phyloP scores from a whole-genome alignment of 148 eudicot genomes.

The Euryodendron excelsum region DNA sequence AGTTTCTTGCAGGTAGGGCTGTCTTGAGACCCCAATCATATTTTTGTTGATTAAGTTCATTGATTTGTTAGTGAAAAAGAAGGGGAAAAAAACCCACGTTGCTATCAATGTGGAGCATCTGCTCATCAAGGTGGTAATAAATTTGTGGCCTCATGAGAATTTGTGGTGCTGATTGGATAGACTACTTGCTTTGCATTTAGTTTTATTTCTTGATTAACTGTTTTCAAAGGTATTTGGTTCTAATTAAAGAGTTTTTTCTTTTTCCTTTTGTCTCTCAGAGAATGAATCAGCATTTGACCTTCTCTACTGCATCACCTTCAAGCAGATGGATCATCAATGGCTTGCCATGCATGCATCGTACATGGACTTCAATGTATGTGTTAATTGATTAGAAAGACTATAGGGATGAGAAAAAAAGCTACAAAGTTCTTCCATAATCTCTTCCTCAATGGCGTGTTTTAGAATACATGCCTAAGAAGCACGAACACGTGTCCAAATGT shows the following conservation, averaged over 20 bases:
- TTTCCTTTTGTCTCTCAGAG: slow-evolving; percentile 41
- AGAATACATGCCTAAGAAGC: background rate
- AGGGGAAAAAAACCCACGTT: background rate
- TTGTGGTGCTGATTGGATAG: background rate
- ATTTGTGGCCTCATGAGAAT: background rate
- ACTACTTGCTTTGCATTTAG: background rate
- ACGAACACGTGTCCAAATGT: too few relatives aligned
- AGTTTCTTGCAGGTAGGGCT: slow-evolving; percentile 71
- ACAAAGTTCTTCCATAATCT: background rate
- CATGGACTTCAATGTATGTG: slow-evolving; percentile 97
- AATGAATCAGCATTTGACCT: slow-evolving; percentile 88
- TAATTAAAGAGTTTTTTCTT: background rate
- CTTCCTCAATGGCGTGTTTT: background rate
- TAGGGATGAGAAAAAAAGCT: background rate
- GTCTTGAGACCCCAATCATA: background rate
- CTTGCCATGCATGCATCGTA: slow-evolving; percentile 96
- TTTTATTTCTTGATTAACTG: background rate
- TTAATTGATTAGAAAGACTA: background rate
- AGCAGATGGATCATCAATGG: slow-evolving; percentile 89
- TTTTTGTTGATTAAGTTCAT: background rate
- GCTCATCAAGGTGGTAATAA: background rate
- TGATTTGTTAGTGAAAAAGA: background rate
- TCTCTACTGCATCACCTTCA: slow-evolving; percentile 91
- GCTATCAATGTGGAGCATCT: background rate
- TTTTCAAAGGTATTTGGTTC: background rate